Percentiles rank a stretch among this genome's conserved stretches.
These are phyloP conservation scores for Lactarius sp. DNA, from an alignment of 768 basidiomycete species.

Conservation along the genomic window DNA sequence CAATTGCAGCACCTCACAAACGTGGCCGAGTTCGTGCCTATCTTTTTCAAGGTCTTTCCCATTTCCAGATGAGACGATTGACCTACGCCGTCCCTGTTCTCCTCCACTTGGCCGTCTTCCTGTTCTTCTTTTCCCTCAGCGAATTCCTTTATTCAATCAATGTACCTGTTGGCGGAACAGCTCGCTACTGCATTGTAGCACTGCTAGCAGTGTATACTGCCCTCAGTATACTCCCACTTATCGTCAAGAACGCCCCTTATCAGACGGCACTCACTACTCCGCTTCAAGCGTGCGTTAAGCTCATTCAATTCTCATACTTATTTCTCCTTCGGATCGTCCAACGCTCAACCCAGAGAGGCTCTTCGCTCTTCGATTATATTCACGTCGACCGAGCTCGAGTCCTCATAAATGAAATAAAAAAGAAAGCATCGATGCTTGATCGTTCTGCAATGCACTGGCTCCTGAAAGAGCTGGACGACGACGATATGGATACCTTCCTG, in stretches of 20 bases:
- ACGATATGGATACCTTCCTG: constrained; percentile 2
- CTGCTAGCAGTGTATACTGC: not conserved
- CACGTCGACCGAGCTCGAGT: not conserved
- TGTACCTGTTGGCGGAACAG: not conserved
- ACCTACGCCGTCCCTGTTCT: not conserved
- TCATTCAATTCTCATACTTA: not conserved
- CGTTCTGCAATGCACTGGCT: constrained; percentile 10
- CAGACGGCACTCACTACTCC: constrained; percentile 13
- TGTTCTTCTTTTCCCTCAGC: constrained; percentile 11
- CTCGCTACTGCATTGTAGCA: not conserved
- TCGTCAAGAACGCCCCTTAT: constrained; percentile 11
- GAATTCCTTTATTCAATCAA: constrained; percentile 4
- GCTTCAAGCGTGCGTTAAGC: not conserved
- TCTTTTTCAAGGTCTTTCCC: not conserved
- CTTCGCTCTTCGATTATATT: not conserved
- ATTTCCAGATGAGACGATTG: constrained; percentile 1
- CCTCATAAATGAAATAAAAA: not conserved
- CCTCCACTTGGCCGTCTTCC: constrained; percentile 13
- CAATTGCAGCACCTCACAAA: not conserved
- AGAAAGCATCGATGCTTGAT: not conserved
- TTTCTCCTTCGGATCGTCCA: not conserved
- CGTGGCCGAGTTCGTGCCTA: constrained; percentile 11
- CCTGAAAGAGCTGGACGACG: not conserved
- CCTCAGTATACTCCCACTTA: constrained; percentile 8
- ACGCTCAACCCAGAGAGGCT: not conserved